Evolutionary conservation across 2,329 filamentous ascomycete species (phyloP).

Genomic region (Fusarium mexicanum): DNA sequence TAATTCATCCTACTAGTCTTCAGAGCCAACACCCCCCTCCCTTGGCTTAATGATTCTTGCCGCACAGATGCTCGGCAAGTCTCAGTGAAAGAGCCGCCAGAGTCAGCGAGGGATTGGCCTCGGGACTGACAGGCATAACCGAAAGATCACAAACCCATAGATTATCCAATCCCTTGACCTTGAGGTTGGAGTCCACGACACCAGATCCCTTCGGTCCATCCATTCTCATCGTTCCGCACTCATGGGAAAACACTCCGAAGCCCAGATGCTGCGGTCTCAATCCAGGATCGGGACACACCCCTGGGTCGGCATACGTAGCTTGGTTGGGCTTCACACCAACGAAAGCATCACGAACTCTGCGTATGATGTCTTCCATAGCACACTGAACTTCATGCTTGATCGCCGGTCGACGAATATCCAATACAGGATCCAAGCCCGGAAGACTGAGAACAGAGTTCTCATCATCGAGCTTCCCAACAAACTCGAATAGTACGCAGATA

Average conservation of each 20-base stretch:
- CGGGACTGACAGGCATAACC: slow-evolving; percentile 17
- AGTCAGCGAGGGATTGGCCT: slow-evolving; percentile 26
- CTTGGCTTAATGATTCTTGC: neutral
- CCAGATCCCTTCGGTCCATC: neutral
- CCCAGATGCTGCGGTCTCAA: slow-evolving; percentile 21
- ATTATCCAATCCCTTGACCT: slow-evolving; percentile 22
- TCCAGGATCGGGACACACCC: neutral
- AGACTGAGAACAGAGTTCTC: slow-evolving; percentile 20
- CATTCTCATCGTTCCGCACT: slow-evolving; percentile 34
- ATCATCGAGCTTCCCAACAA: slow-evolving; percentile 2
- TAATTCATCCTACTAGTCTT: rapidly evolving
- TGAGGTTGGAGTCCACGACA: slow-evolving; percentile 8
- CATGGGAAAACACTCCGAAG: slow-evolving; percentile 29
- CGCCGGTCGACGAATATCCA: slow-evolving; percentile 6
- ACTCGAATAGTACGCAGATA: slow-evolving; percentile 28
- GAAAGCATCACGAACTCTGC: neutral
- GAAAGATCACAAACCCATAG: slow-evolving; percentile 32
- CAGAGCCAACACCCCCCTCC: rapidly evolving
- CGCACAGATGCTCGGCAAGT: slow-evolving; percentile 13
- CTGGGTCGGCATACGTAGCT: neutral
- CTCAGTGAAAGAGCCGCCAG: slow-evolving; percentile 26
- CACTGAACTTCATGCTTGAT: slow-evolving; percentile 15
- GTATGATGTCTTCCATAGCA: slow-evolving; percentile 15
- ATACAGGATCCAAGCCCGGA: slow-evolving; percentile 11
- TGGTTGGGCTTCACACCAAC: neutral